Percentiles rank a stretch among this genome's conserved stretches.
Evolutionary conservation across 2,329 filamentous ascomycete genomes (phyloP).

Genomic region (Immersiporthe knoxdaviesiana): DNA sequence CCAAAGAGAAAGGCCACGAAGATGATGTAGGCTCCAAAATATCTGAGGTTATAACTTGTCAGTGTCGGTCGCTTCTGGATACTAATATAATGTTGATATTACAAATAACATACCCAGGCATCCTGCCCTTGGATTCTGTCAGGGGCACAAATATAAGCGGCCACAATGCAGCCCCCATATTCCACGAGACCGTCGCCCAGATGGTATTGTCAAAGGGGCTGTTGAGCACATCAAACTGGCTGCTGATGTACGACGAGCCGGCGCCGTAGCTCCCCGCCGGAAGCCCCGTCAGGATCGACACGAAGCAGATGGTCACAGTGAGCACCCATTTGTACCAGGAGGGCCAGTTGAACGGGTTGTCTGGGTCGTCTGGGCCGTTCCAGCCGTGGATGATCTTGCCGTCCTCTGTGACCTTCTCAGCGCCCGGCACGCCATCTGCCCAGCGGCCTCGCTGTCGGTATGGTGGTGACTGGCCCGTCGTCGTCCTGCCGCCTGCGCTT

Average conservation of each 20-base stretch:
- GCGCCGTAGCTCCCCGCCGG: conserved; percentile 25
- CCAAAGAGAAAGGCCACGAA: conserved; percentile 26
- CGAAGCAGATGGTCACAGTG: conserved; percentile 24
- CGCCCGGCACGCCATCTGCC: conserved; percentile 14
- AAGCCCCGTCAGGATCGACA: conserved; percentile 23
- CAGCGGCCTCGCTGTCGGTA: conserved; percentile 11
- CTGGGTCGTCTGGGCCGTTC: conserved; percentile 50
- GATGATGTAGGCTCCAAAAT: conserved; percentile 26
- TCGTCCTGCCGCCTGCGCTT: background rate
- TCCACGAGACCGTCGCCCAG: conserved; percentile 28
- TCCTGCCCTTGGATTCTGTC: conserved; percentile 23
- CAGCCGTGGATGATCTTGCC: conserved; percentile 51
- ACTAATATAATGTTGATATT: no score
- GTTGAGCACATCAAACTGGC: conserved; percentile 21
- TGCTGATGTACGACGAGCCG: conserved; percentile 17
- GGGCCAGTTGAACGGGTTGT: conserved; percentile 58
- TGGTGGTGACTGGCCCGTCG: background rate
- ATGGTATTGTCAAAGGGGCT: conserved; percentile 27
- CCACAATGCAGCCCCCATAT: conserved; percentile 26
- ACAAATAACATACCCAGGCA: conserved; percentile 22
- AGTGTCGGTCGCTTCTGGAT: background rate
- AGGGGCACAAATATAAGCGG: conserved; percentile 25
- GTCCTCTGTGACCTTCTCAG: conserved; percentile 31
- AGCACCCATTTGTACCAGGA: conserved; percentile 48
- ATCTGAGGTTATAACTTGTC: background rate